Evolutionary conservation across 345 rosid genomes (phyloP).

Genomic region (Gossypium stocksii): DNA sequence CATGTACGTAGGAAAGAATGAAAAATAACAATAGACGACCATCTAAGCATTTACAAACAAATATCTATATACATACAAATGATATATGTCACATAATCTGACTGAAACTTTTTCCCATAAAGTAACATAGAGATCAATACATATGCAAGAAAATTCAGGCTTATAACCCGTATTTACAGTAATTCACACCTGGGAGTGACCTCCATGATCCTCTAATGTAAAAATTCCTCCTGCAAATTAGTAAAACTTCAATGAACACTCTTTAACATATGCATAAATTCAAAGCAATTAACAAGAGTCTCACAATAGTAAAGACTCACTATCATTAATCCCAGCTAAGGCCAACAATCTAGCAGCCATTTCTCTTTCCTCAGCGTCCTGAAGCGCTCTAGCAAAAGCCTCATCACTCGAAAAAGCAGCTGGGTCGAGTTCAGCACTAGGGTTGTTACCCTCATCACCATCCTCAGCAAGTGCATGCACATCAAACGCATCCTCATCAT

Average conservation of each 20-base stretch:
- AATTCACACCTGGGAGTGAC: slow-evolving; percentile 54
- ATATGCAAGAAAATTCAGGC: not conserved
- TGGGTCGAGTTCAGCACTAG: slow-evolving; percentile 42
- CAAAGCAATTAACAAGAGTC: not conserved
- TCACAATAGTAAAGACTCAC: slow-evolving; percentile 32
- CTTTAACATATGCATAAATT: slow-evolving; percentile 9
- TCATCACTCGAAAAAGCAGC: slow-evolving; percentile 70
- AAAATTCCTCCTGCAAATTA: slow-evolving; percentile 50
- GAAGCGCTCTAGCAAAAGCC: slow-evolving; percentile 89
- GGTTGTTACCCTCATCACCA: slow-evolving; percentile 27
- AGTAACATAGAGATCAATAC: not conserved
- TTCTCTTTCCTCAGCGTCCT: slow-evolving; percentile 88
- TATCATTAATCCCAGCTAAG: slow-evolving; percentile 57
- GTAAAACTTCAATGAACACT: slow-evolving; percentile 16
- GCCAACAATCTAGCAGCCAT: slow-evolving; percentile 80
- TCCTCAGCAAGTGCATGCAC: slow-evolving; percentile 45
- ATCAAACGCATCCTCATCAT: slow-evolving; percentile 58
- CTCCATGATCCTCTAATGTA: slow-evolving; percentile 49
- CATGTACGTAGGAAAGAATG: not conserved
- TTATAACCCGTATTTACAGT: not conserved
- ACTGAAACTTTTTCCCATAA: not conserved
- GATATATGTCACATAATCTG: not conserved
- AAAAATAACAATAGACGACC: not conserved
- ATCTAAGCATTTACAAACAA: not conserved
- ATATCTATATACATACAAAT: not conserved